Evolutionary conservation across 805 yeast genomes (phyloP).

Genomic region (Yamadazyma akitaensis): DNA sequence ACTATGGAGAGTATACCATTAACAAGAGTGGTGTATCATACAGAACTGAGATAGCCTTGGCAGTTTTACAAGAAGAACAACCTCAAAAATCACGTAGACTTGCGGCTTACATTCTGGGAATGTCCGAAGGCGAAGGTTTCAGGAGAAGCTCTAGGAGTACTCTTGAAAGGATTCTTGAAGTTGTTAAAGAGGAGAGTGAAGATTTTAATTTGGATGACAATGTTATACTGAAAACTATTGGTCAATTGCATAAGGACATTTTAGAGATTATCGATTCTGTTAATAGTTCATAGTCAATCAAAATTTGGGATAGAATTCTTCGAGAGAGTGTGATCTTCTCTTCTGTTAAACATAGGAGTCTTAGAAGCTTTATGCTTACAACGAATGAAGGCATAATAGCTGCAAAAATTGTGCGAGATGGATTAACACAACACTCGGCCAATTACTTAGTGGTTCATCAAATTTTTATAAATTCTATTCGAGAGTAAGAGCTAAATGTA

Average conservation of each 20-base stretch:
- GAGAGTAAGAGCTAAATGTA: no score
- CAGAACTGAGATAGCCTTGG: slow-evolving; percentile 72
- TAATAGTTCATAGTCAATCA: no score
- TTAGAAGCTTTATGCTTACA: no score
- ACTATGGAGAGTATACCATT: slow-evolving; percentile 73
- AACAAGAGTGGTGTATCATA: slow-evolving; percentile 54
- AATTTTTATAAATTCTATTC: no score
- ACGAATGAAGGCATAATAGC: no score
- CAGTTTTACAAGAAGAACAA: slow-evolving; percentile 43
- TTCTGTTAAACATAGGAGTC: no score
- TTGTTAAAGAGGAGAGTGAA: neutral
- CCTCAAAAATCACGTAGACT: slow-evolving; percentile 32
- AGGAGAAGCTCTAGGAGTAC: neutral
- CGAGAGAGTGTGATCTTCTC: no score
- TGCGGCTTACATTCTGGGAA: slow-evolving; percentile 43
- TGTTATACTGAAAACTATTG: neutral
- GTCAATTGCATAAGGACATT: neutral
- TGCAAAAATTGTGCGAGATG: no score
- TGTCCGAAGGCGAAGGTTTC: slow-evolving; percentile 38
- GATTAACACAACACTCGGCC: no score
- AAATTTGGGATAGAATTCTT: no score
- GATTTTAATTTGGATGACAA: neutral
- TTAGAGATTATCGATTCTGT: neutral
- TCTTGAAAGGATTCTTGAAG: slow-evolving; percentile 1
- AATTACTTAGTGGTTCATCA: no score